phyloP scores from a whole-genome alignment of 257 asterid genomes.

The Solanum bulbocastanum region DNA sequence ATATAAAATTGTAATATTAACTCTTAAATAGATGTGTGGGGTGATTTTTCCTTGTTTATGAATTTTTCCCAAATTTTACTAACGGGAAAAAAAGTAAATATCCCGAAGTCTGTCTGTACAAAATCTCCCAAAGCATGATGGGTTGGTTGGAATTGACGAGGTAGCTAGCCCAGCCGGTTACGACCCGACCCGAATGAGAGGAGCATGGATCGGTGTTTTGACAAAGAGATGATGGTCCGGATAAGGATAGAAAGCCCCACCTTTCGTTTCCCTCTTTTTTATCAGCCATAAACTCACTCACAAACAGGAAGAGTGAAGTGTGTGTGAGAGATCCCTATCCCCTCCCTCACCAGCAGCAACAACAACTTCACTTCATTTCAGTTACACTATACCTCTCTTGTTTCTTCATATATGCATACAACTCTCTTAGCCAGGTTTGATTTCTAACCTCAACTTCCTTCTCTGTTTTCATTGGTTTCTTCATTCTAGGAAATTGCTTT shows the following conservation, averaged over 20 bases:
- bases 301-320: neutral
- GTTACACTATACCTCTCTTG: neutral
- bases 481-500: neutral
- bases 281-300: neutral
- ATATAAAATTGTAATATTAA: too few species aligned
- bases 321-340: neutral
- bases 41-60: too few species aligned
- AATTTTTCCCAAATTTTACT: too few species aligned
- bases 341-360: neutral
- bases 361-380: neutral
- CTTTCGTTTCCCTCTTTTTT: constrained; percentile 23
- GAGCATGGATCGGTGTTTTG: neutral
- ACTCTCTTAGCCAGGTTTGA: neutral
- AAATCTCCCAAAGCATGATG: neutral
- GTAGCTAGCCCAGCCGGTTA: neutral
- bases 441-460: neutral
- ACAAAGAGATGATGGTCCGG: constrained; percentile 18
- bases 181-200: neutral
- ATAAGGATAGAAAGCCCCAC: constrained; percentile 41
- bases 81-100: neutral
- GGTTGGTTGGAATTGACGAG: neutral
- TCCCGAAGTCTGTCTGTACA: neutral
- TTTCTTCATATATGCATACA: neutral
- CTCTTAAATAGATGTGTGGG: too few species aligned
- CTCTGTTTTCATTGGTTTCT: neutral